Conservation (phyloP, 2,329 filamentous ascomycete genomes). For the Neurospora sp. region DNA sequence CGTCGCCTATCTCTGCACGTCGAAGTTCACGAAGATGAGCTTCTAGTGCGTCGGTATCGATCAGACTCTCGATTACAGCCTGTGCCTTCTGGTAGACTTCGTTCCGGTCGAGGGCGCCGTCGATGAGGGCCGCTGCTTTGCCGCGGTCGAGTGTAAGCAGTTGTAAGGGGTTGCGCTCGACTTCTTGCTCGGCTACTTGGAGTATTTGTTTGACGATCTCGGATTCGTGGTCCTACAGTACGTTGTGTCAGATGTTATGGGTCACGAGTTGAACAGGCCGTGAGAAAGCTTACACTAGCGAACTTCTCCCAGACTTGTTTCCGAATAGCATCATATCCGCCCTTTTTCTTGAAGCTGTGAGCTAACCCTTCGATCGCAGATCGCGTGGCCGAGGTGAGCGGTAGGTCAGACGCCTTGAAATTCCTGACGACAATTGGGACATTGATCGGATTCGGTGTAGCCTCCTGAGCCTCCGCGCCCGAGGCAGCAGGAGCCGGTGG, state of each 20-base stretch:
- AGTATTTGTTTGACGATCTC: slow-evolving; percentile 58
- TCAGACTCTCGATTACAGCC: slow-evolving; percentile 55
- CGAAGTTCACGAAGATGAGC: slow-evolving; percentile 59
- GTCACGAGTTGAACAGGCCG: neutral
- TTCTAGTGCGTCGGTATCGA: slow-evolving; percentile 60
- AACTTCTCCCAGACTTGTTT: slow-evolving; percentile 72
- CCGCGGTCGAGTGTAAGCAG: slow-evolving; percentile 64
- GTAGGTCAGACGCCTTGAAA: slow-evolving; percentile 66
- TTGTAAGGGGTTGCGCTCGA: slow-evolving; percentile 62
- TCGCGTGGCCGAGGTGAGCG: slow-evolving; percentile 62
- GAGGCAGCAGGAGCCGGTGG: neutral
- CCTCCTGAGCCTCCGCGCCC: neutral
- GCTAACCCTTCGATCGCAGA: slow-evolving; percentile 64
- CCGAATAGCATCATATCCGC: slow-evolving; percentile 68
- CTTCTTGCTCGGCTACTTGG: slow-evolving; percentile 61
- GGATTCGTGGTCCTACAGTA: slow-evolving; percentile 54
- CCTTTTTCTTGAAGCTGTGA: slow-evolving; percentile 80
- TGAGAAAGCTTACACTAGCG: slow-evolving; percentile 46
- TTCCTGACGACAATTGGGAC: slow-evolving; percentile 19
- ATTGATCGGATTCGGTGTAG: neutral
- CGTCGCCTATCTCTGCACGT: slow-evolving; percentile 57
- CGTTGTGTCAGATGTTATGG: neutral
- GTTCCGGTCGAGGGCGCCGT: slow-evolving; percentile 67
- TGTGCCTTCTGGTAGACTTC: slow-evolving; percentile 67
- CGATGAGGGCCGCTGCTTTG: slow-evolving; percentile 66